Evolutionary conservation across 352 stramenopile genomes (phyloP).

Genomic region (Phytophthora sp.): DNA sequence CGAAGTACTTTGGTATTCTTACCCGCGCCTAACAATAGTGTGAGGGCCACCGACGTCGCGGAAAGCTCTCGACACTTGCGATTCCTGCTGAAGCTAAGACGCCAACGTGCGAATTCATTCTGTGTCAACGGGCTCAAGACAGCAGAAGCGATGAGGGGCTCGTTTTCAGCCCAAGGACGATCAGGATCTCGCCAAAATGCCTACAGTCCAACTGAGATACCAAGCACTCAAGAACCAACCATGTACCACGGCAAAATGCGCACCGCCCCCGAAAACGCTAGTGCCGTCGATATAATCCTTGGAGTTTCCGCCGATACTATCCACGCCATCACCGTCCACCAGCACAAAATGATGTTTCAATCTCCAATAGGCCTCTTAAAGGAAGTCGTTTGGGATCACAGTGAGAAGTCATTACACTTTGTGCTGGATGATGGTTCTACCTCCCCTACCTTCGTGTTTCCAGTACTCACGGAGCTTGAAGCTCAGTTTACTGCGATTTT

Average conservation of each 20-base stretch:
- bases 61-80: constrained; percentile 4
- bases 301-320: constrained; percentile 44
- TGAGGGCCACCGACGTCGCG: neutral
- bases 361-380: constrained; percentile 45
- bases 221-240: constrained; percentile 31
- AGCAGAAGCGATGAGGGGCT: constrained; percentile 13
- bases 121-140: neutral
- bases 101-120: neutral
- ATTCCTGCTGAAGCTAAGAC: neutral
- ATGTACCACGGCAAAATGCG: constrained; percentile 60
- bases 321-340: constrained; percentile 38
- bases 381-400: constrained; percentile 76
- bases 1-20: constrained; percentile 1
- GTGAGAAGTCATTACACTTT: constrained; percentile 61
- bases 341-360: constrained; percentile 53
- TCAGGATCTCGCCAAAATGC: constrained; percentile 4
- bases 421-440: constrained; percentile 33
- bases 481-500: constrained; percentile 43
- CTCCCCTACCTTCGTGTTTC: constrained; percentile 54
- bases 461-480: constrained; percentile 50
- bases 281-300: constrained; percentile 50
- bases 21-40: constrained; percentile 20
- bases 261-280: neutral
- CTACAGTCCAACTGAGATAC: constrained; percentile 4
- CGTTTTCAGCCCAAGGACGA: constrained; percentile 5